phyloP scores from a whole-genome alignment of 140 eudicot species.

The Stevia rebaudiana region DNA sequence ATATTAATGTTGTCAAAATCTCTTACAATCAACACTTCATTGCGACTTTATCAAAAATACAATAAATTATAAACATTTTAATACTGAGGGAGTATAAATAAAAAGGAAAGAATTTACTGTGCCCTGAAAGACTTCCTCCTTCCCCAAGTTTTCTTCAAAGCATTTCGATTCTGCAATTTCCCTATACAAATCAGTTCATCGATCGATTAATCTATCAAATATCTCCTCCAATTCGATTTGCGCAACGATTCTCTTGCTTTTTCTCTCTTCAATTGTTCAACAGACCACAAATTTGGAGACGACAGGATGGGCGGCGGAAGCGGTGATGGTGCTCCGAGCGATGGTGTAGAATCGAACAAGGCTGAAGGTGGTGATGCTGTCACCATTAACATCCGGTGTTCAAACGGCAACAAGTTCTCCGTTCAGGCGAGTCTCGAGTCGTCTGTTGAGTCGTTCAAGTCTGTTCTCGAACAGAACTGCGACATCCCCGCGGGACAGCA shows the following conservation, averaged over 20 bases:
- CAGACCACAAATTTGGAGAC: slow-evolving; percentile 7
- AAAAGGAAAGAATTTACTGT: slow-evolving; percentile 13
- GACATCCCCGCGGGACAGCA: slow-evolving; percentile 60
- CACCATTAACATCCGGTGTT: slow-evolving; percentile 53
- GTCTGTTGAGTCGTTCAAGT: slow-evolving; percentile 54
- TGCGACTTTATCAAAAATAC: background rate
- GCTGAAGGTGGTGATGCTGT: slow-evolving; percentile 31
- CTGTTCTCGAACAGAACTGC: slow-evolving; percentile 41
- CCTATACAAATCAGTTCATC: slow-evolving; percentile 20
- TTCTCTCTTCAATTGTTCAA: background rate
- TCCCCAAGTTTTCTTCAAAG: slow-evolving; percentile 30
- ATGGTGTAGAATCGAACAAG: slow-evolving; percentile 15
- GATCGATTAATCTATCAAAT: slow-evolving; percentile 11
- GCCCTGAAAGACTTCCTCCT: slow-evolving; percentile 31
- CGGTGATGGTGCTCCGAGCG: slow-evolving; percentile 27
- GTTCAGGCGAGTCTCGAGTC: slow-evolving; percentile 46
- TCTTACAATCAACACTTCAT: background rate
- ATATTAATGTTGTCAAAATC: background rate
- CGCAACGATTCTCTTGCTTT: background rate
- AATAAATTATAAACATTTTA: background rate
- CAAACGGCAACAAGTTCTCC: slow-evolving; percentile 63
- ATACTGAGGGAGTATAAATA: slow-evolving; percentile 6
- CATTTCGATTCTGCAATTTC: slow-evolving; percentile 1
- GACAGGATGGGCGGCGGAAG: slow-evolving; percentile 45
- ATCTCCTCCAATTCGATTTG: slow-evolving; percentile 16